These are phyloP conservation scores for Sutorius australiensis DNA, from an alignment of 768 basidiomycete species.

Conservation along the genomic window DNA sequence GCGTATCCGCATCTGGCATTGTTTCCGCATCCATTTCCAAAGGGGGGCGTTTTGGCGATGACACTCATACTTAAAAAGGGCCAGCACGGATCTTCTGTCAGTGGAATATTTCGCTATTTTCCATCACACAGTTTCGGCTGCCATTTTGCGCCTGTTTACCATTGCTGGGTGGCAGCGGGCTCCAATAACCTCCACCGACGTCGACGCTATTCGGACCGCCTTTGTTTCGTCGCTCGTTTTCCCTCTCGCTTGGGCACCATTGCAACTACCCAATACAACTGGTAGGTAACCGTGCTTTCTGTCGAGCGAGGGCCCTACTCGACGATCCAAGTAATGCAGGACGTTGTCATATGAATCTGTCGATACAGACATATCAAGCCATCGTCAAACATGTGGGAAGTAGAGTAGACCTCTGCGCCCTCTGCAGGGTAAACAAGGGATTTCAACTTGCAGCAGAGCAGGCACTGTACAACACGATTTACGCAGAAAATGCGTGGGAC, in stretches of 20 bases:
- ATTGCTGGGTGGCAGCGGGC: not conserved
- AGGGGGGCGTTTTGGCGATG: slow-evolving; percentile 1
- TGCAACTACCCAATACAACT: not conserved
- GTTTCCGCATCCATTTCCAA: slow-evolving; percentile 10
- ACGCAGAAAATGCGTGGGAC: slow-evolving; percentile 38
- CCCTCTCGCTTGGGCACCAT: not conserved
- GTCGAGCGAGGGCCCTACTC: not conserved
- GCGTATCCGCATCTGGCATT: slow-evolving; percentile 10
- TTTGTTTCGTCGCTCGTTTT: not conserved
- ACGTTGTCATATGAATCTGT: slow-evolving; percentile 49
- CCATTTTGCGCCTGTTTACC: not conserved
- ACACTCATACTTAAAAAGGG: slow-evolving; percentile 16
- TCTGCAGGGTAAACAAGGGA: slow-evolving; percentile 55
- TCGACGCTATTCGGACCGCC: not conserved
- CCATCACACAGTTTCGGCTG: not conserved
- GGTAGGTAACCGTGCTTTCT: slow-evolving; percentile 6
- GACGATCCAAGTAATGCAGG: slow-evolving; percentile 34
- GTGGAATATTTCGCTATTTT: slow-evolving; percentile 2
- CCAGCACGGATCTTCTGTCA: not conserved
- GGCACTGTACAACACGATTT: slow-evolving; percentile 57
- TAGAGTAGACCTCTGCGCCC: slow-evolving; percentile 50
- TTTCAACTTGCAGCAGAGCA: slow-evolving; percentile 55
- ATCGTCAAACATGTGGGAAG: slow-evolving; percentile 51
- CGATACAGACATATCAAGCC: slow-evolving; percentile 55
- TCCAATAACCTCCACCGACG: not conserved